These are phyloP conservation scores for Penicillium cataractarum DNA, from an alignment of 495 filamentous ascomycete genomes.

Conservation along the genomic window DNA sequence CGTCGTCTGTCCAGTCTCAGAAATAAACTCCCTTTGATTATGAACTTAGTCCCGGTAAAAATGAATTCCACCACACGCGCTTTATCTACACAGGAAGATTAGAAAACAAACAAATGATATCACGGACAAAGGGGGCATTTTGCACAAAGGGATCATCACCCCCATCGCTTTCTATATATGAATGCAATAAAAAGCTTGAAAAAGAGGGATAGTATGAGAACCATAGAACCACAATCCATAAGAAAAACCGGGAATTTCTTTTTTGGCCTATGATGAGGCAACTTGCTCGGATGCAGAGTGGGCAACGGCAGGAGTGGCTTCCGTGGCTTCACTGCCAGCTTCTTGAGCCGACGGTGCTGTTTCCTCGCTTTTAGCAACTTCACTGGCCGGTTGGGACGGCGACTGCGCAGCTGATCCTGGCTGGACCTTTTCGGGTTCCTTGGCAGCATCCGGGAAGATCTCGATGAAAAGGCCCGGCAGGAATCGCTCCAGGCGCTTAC, in stretches of 20 bases:
- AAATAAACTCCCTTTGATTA: constrained; percentile 10
- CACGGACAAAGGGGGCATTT: background rate
- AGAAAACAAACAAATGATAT: constrained; percentile 8
- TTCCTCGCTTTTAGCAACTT: constrained; percentile 23
- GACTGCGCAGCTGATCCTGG: constrained; percentile 28
- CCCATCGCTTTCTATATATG: constrained; percentile 26
- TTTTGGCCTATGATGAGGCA: constrained; percentile 7
- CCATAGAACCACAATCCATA: background rate
- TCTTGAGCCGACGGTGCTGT: constrained; percentile 6
- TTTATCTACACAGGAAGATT: constrained; percentile 30
- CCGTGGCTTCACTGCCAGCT: background rate
- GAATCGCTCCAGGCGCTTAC: constrained; percentile 88
- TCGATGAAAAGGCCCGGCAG: constrained; percentile 70
- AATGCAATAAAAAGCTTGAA: constrained; percentile 20
- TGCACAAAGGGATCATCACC: background rate
- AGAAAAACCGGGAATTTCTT: background rate
- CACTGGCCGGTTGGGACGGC: constrained; percentile 18
- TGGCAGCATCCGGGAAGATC: constrained; percentile 47
- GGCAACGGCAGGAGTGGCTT: constrained; percentile 1
- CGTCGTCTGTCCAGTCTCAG: background rate
- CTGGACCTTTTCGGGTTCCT: constrained; percentile 31
- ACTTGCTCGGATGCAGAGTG: constrained; percentile 13
- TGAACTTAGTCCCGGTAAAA: constrained; percentile 7
- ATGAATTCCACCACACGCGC: constrained; percentile 10
- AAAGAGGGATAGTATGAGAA: constrained; percentile 1